Conservation (phyloP, 1,284 basidiomycete genomes). For the Apiotrichum montevideense region DNA sequence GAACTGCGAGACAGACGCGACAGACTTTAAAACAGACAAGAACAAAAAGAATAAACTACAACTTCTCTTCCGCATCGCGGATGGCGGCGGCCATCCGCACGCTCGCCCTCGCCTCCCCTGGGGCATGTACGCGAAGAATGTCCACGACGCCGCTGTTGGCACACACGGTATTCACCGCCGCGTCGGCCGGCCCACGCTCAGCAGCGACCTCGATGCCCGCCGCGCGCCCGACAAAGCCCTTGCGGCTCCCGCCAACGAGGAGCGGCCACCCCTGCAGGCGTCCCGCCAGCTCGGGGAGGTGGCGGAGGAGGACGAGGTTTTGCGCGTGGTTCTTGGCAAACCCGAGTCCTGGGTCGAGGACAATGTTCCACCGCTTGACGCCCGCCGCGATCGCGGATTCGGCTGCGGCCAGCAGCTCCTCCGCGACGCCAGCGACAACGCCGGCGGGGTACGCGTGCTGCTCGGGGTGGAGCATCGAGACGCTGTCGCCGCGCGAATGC, state of each 20-base stretch:
- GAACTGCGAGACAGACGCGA: too few relatives aligned
- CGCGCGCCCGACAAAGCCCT: constrained; percentile 71
- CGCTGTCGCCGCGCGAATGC: constrained; percentile 80
- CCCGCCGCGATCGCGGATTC: constrained; percentile 67
- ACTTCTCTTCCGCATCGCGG: constrained; percentile 12
- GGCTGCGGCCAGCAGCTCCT: constrained; percentile 69
- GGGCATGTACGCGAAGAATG: constrained; percentile 80
- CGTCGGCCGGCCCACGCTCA: constrained; percentile 73
- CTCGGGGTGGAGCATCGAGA: constrained; percentile 53
- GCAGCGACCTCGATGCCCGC: constrained; percentile 49
- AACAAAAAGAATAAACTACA: not conserved
- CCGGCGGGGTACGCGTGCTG: constrained; percentile 61
- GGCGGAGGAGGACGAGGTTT: constrained; percentile 65
- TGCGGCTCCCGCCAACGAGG: constrained; percentile 73
- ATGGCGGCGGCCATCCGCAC: constrained; percentile 54
- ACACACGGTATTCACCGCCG: constrained; percentile 68
- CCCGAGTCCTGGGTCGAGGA: constrained; percentile 89
- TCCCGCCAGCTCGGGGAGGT: constrained; percentile 52
- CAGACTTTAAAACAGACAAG: too few relatives aligned
- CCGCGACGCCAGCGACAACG: constrained; percentile 63
- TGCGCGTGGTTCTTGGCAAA: constrained; percentile 82
- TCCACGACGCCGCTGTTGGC: constrained; percentile 64
- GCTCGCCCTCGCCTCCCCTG: constrained; percentile 60
- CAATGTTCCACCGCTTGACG: constrained; percentile 79
- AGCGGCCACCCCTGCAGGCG: constrained; percentile 53